Evolutionary conservation across 352 stramenopile genomes (phyloP).

Genomic region (Phytopythium montanum): DNA sequence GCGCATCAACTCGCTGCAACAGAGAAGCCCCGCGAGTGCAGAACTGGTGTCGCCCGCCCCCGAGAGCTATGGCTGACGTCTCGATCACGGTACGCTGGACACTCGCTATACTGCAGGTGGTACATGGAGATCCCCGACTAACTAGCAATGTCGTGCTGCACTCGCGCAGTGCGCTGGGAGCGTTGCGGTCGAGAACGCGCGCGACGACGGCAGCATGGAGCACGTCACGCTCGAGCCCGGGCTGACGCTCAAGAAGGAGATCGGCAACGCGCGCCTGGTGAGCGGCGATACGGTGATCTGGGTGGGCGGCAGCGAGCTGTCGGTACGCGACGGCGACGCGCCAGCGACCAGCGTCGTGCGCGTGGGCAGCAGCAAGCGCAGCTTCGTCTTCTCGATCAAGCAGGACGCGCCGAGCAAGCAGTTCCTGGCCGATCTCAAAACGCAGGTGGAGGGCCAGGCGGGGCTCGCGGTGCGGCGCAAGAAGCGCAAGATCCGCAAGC

Average conservation of each 20-base stretch:
- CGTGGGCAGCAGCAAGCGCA: conserved; percentile 54
- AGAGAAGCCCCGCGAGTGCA: background rate
- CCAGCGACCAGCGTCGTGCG: conserved; percentile 34
- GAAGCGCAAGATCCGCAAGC: conserved; percentile 78
- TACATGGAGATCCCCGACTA: too few species aligned
- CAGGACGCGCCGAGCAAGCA: conserved; percentile 33
- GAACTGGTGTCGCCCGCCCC: background rate
- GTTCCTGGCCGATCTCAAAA: conserved; percentile 64
- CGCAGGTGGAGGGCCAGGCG: conserved; percentile 57
- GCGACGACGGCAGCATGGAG: conserved; percentile 37
- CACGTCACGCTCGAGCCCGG: conserved; percentile 29
- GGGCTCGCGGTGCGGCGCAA: conserved; percentile 54
- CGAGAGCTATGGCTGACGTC: conserved; percentile 21
- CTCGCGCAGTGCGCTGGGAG: conserved; percentile 39
- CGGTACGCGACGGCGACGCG: conserved; percentile 41
- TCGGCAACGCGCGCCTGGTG: conserved; percentile 76
- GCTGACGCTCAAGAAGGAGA: conserved; percentile 71
- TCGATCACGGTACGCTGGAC: conserved; percentile 11
- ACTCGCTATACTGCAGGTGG: too few species aligned
- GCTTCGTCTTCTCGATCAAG: conserved; percentile 60
- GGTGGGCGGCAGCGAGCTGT: conserved; percentile 48
- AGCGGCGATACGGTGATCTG: conserved; percentile 69
- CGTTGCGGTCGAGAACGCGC: conserved; percentile 52
- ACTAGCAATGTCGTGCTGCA: background rate
- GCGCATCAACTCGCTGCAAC: background rate